These are phyloP conservation scores for Colletotrichum simmondsii DNA, from an alignment of 2,329 filamentous ascomycete species.

Conservation along the genomic window DNA sequence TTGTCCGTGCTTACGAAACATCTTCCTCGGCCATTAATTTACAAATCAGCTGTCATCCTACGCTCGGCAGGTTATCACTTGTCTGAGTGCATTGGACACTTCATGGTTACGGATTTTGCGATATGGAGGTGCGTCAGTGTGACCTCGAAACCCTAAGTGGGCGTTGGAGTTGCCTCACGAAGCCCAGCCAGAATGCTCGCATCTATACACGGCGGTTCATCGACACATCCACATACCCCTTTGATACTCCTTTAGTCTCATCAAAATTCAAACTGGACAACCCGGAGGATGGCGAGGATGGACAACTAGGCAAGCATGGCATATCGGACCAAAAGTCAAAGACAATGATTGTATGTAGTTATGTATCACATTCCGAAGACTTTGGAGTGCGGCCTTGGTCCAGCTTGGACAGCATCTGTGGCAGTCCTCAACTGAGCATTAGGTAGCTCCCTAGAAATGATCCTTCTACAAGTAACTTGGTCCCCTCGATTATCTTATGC, in stretches of 20 bases:
- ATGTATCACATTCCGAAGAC: conserved; percentile 27
- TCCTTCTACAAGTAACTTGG: background rate
- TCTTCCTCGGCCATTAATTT: conserved; percentile 64
- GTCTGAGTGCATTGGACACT: conserved; percentile 68
- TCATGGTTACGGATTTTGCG: conserved; percentile 71
- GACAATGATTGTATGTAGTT: conserved; percentile 34
- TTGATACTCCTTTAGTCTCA: conserved; percentile 9
- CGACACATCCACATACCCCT: conserved; percentile 7
- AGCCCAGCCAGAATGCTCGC: conserved; percentile 23
- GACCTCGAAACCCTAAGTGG: conserved; percentile 13
- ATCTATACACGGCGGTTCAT: conserved; percentile 30
- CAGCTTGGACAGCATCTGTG: conserved; percentile 32
- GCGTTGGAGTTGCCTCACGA: conserved; percentile 27
- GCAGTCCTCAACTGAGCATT: conserved; percentile 30
- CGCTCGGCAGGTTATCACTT: conserved; percentile 60
- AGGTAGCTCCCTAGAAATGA: conserved; percentile 29
- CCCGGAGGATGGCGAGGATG: background rate
- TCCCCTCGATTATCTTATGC: background rate
- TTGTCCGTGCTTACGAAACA: conserved; percentile 56
- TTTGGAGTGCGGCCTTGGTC: conserved; percentile 31
- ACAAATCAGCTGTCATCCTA: conserved; percentile 69
- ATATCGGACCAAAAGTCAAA: conserved; percentile 30
- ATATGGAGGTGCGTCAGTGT: conserved; percentile 47
- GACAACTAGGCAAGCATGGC: conserved; percentile 19
- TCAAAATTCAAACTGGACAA: background rate